Conservation (phyloP, 2,329 filamentous ascomycete species). For the Trichoderma lentiforme region DNA sequence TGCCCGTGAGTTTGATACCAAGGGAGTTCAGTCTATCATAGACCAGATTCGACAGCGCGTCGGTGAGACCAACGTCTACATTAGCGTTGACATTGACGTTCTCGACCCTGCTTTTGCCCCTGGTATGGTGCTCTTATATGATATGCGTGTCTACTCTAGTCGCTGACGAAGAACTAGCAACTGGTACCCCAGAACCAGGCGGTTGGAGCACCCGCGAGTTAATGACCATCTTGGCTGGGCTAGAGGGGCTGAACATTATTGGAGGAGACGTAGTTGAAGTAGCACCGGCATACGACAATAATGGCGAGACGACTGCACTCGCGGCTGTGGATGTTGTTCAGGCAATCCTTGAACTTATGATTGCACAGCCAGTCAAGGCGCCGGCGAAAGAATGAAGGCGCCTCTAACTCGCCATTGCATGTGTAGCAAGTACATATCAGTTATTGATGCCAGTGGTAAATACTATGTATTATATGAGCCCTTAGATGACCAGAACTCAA, state of each 20-base stretch:
- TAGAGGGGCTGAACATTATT: conserved; percentile 75
- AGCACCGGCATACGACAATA: conserved; percentile 74
- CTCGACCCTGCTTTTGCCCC: conserved; percentile 57
- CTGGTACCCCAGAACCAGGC: conserved; percentile 79
- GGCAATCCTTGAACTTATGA: conserved; percentile 23
- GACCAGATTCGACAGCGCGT: conserved; percentile 64
- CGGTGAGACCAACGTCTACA: conserved; percentile 70
- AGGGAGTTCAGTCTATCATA: conserved; percentile 66
- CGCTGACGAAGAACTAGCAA: conserved; percentile 48
- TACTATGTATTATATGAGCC: neutral
- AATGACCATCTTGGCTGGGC: conserved; percentile 70
- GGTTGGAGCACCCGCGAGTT: conserved; percentile 84
- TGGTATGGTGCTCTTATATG: neutral
- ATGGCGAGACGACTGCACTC: conserved; percentile 72
- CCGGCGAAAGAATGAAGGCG: neutral
- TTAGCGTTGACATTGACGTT: conserved; percentile 75
- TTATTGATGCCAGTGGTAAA: neutral
- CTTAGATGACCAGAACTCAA: neutral
- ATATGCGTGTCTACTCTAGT: neutral
- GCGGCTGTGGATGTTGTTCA: conserved; percentile 74
- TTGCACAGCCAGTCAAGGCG: conserved; percentile 20
- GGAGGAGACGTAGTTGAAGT: conserved; percentile 86
- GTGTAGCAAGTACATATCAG: neutral
- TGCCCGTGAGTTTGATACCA: conserved; percentile 66
- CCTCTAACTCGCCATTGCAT: neutral